phyloP scores from a whole-genome alignment of 2,329 filamentous ascomycete genomes.

The Penicillium sp. region DNA sequence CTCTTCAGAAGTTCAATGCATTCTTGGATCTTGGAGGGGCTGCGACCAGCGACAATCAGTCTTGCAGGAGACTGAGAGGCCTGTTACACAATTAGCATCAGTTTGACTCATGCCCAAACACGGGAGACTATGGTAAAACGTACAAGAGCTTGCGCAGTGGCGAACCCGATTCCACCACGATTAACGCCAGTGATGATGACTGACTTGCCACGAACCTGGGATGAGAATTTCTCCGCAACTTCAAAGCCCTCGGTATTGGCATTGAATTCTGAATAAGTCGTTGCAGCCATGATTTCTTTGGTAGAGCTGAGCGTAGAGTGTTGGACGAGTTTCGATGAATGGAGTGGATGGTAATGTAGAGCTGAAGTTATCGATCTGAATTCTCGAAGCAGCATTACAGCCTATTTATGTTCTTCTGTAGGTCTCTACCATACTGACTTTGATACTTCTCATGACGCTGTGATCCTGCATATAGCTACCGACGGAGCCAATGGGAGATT shows the following conservation, averaged over 20 bases:
- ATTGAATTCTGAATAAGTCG: slow-evolving; percentile 37
- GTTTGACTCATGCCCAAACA: neutral
- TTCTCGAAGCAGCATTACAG: neutral
- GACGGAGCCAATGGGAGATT: slow-evolving; percentile 2
- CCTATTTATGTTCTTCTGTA: neutral
- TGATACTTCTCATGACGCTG: neutral
- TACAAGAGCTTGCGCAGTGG: slow-evolving; percentile 38
- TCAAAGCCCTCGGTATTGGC: slow-evolving; percentile 39
- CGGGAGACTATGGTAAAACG: slow-evolving; percentile 6
- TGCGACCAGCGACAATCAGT: slow-evolving; percentile 15
- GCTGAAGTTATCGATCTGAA: neutral
- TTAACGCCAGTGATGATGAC: slow-evolving; percentile 36
- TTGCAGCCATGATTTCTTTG: slow-evolving; percentile 14
- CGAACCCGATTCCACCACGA: slow-evolving; percentile 34
- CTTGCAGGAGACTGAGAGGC: slow-evolving; percentile 8
- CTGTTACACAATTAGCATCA: neutral
- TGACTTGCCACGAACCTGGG: slow-evolving; percentile 38
- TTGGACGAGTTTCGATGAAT: neutral
- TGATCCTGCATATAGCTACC: neutral
- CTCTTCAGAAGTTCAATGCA: slow-evolving; percentile 10
- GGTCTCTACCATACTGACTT: neutral
- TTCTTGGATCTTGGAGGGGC: slow-evolving; percentile 7
- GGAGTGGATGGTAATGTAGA: neutral
- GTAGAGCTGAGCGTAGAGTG: neutral
- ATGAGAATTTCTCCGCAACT: slow-evolving; percentile 39